Percentiles rank a stretch among this genome's conserved stretches.
Evolutionary conservation across 257 asterid genomes (phyloP).

Genomic region (Solanum lignicaule): DNA sequence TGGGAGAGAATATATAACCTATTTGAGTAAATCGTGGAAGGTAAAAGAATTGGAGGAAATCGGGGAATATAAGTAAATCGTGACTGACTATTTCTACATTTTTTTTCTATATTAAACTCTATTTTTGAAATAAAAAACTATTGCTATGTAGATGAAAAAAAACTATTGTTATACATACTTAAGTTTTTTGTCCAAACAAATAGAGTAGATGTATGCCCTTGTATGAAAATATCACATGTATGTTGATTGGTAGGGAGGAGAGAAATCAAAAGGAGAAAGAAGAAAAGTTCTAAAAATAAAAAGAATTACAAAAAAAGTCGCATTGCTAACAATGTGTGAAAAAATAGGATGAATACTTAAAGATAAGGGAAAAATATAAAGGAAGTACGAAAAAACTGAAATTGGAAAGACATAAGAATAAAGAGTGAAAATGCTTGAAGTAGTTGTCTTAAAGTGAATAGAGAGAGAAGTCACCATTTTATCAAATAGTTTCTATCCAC

Average conservation of each 20-base stretch:
- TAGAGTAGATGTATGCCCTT: neutral
- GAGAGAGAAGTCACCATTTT: neutral
- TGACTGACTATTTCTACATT: too few species aligned
- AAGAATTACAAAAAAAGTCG: neutral
- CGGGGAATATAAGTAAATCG: too few species aligned
- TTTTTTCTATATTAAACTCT: too few species aligned
- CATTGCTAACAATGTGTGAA: neutral
- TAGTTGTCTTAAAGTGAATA: neutral
- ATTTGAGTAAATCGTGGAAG: too few species aligned
- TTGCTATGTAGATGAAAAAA: neutral
- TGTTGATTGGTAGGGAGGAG: neutral
- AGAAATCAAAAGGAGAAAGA: neutral
- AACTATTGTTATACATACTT: too few species aligned
- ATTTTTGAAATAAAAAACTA: too few species aligned
- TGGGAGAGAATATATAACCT: too few species aligned
- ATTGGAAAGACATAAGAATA: neutral
- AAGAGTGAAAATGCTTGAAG: neutral
- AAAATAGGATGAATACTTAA: neutral
- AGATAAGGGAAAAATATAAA: neutral
- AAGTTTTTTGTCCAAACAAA: too few species aligned
- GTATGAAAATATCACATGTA: neutral
- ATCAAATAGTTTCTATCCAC: neutral
- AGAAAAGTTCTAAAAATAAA: too few species aligned
- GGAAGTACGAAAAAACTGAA: neutral
- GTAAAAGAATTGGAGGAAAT: too few species aligned